Evolutionary conservation across 2,329 filamentous ascomycete genomes (phyloP).

Genomic region (Colletotrichum shisoi): DNA sequence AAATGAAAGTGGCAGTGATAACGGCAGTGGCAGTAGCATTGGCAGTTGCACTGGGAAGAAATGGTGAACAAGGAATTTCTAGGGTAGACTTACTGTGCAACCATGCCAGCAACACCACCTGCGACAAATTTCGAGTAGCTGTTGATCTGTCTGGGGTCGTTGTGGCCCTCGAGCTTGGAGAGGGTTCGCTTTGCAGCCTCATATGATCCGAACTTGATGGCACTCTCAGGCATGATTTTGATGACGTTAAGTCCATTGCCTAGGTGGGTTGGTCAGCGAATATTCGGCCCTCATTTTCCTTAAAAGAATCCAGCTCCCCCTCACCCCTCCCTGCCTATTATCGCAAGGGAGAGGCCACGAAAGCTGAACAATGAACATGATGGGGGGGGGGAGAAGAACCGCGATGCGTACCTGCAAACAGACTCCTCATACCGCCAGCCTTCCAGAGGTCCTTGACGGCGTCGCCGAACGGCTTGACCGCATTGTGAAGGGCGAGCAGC

Average conservation of each 20-base stretch:
- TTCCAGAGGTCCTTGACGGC: slow-evolving; percentile 83
- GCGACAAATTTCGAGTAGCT: slow-evolving; percentile 88
- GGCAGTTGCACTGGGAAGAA: neutral
- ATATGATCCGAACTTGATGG: slow-evolving; percentile 97
- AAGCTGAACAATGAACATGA: no score
- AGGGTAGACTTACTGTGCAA: slow-evolving; percentile 74
- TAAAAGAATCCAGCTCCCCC: neutral
- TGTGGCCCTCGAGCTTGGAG: slow-evolving; percentile 85
- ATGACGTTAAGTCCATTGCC: slow-evolving; percentile 95
- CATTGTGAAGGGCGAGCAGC: slow-evolving; percentile 69
- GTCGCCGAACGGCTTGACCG: slow-evolving; percentile 72
- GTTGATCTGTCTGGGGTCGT: slow-evolving; percentile 79
- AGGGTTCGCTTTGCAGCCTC: slow-evolving; percentile 92
- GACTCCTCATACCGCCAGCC: slow-evolving; percentile 83
- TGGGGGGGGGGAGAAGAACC: slow-evolving; percentile 42
- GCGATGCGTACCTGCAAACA: slow-evolving; percentile 79
- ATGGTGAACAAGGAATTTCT: neutral
- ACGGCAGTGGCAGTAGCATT: neutral
- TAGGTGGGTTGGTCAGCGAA: slow-evolving; percentile 34
- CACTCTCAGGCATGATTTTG: slow-evolving; percentile 98
- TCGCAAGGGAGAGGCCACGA: no score
- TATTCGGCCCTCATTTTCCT: neutral
- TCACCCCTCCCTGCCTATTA: neutral
- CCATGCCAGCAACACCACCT: slow-evolving; percentile 90
- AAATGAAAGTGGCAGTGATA: neutral